These are phyloP conservation scores for Clarkia xantiana DNA, from an alignment of 345 rosid genomes.

Conservation along the genomic window DNA sequence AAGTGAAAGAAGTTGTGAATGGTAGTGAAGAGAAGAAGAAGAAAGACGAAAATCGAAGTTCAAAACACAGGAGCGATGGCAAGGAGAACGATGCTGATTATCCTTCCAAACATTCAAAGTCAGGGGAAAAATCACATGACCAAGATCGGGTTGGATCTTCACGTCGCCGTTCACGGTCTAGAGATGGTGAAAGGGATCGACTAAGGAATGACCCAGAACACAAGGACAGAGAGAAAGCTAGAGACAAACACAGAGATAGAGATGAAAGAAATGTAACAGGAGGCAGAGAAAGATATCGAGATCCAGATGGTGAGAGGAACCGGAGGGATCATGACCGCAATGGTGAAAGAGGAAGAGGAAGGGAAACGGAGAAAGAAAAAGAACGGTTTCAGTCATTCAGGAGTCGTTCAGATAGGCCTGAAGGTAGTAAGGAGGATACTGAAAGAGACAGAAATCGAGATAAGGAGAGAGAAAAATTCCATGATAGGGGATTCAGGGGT, in stretches of 20 bases:
- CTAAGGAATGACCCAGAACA: slow-evolving; percentile 44
- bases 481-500: slow-evolving; percentile 43
- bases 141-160: slow-evolving; percentile 29
- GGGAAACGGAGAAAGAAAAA: slow-evolving; percentile 20
- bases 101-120: slow-evolving; percentile 42
- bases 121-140: slow-evolving; percentile 35
- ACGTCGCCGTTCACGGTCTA: slow-evolving; percentile 40
- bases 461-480: slow-evolving; percentile 44
- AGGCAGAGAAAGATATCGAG: slow-evolving; percentile 26
- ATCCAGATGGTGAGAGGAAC: slow-evolving; percentile 21
- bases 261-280: slow-evolving; percentile 29
- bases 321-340: slow-evolving; percentile 21
- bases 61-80: slow-evolving; percentile 41
- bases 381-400: slow-evolving; percentile 38
- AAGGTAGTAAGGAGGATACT: slow-evolving; percentile 26
- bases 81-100: slow-evolving; percentile 30
- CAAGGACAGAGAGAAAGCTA: slow-evolving; percentile 40
- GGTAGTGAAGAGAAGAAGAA: slow-evolving; percentile 28
- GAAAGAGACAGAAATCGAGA: slow-evolving; percentile 40
- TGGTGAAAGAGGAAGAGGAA: slow-evolving; percentile 24
- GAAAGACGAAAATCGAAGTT: slow-evolving; percentile 33
- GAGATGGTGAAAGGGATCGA: slow-evolving; percentile 66
- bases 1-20: slow-evolving; percentile 36
- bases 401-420: slow-evolving; percentile 48
- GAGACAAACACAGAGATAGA: slow-evolving; percentile 39